Evolutionary conservation across 768 basidiomycete genomes (phyloP), one percentile per base, ranked within the genome.

Genomic region (Mycena epipterygia): DNA sequence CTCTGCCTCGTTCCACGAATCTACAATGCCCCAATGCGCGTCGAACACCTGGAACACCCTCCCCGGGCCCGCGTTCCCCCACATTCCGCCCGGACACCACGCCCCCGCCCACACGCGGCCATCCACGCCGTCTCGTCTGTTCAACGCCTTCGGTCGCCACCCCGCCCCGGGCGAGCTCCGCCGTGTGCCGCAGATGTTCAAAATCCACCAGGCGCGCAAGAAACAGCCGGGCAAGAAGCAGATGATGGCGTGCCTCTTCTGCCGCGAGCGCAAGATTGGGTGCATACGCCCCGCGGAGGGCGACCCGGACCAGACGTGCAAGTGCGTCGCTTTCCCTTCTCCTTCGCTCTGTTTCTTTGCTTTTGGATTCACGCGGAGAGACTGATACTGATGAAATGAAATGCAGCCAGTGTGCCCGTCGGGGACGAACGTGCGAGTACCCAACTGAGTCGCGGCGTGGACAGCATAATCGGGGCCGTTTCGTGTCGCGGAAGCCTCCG

Each of bases 191-290:
- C 52, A 42, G 23, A 64, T 64, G 52, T 64, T 55, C 42, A 64
- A 64, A 42, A n/a, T 64, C 30, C 5, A 39, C 1, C 7, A 21
- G 30, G 16, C 6, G 29, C 9, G 21, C 21, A 59, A 46, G 62
- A 64, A 42, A 16, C 23, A 39, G 3, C 23, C 8, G 6, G 49
- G 30, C 17, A 66, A 71, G 64, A 65, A 71, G 35, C 70, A 71
- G 64, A 17, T 55, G 0, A 42, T 66, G 41, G 64, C 70, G 23
- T 71, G 70, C 32, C 52, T 71, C 51, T 71, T 71, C 41, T 71
- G 70, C 44, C 57, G 69, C 51, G 70, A 61, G 59, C 64, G 70
- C 19, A 71, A 71, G 52, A 71, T 71, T n/a, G 64, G 64, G 44
- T 71, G 70, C 44, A n/a, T 39, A 11, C 70, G 64, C 9, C 64